A percentile compares a stretch with the other conserved stretches of the same genome.
Evolutionary conservation across 1,139 yeast genomes (phyloP).

Genomic region (Wickerhamiella pararugosa): DNA sequence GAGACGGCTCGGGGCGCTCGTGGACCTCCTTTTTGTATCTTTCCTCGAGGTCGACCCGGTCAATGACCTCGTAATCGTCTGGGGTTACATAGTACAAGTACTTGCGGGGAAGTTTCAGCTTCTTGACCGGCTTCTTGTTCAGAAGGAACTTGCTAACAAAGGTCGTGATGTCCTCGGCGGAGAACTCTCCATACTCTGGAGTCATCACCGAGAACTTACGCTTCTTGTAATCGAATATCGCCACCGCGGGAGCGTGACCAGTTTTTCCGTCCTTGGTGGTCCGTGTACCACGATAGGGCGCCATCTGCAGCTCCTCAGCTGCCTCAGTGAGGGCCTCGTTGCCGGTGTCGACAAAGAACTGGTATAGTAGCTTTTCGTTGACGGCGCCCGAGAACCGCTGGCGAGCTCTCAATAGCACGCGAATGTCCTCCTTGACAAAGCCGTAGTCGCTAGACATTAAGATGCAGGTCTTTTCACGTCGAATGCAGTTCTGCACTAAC

Average conservation of each 20-base stretch:
- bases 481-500: conserved; percentile 12
- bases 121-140: conserved; percentile 8
- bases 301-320: conserved; percentile 12
- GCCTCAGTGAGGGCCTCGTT: conserved; percentile 13
- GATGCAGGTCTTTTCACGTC: conserved; percentile 11
- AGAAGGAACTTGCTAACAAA: conserved; percentile 5
- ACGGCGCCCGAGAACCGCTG: conserved; percentile 6
- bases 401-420: conserved; percentile 9
- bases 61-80: conserved; percentile 12
- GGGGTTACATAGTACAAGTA: conserved; percentile 13
- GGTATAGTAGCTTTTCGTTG: conserved; percentile 14
- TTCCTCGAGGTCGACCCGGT: conserved; percentile 6
- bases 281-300: conserved; percentile 23
- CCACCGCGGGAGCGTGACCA: conserved; percentile 10
- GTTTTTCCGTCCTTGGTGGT: background rate
- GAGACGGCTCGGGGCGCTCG: conserved; percentile 6
- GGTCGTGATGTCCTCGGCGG: conserved; percentile 7
- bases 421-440: conserved; percentile 8
- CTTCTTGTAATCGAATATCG: conserved; percentile 10
- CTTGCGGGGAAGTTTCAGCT: conserved; percentile 10
- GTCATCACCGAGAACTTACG: conserved; percentile 5
- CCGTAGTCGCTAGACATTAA: conserved; percentile 10
- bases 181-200: conserved; percentile 5
- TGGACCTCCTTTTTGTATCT: conserved; percentile 8
- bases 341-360: conserved; percentile 13